Evolutionary conservation across 345 rosid genomes (phyloP).

Genomic region (Moringa oleifera): DNA sequence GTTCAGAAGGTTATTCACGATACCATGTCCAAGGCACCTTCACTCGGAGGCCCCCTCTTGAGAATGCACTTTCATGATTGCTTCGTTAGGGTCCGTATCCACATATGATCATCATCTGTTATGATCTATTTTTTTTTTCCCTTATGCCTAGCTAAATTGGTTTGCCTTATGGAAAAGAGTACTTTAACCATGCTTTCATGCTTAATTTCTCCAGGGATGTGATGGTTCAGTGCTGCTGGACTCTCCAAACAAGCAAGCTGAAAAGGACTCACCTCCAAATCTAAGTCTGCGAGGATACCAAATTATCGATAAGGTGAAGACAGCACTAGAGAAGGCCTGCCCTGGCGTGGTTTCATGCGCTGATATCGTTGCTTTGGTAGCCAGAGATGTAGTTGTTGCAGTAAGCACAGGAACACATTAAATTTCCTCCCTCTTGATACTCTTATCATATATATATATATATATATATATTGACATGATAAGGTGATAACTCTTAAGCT

Average conservation of each 20-base stretch:
- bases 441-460: too few species aligned
- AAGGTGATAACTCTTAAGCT: too few species aligned
- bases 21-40: conserved; percentile 33
- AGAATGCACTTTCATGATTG: conserved; percentile 87
- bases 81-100: conserved; percentile 49
- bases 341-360: conserved; percentile 81
- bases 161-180: too few species aligned
- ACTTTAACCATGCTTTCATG: background rate
- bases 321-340: conserved; percentile 57
- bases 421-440: too few species aligned
- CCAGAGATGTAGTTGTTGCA: conserved; percentile 47
- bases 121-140: background rate
- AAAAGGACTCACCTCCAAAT: conserved; percentile 50
- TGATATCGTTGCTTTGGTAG: conserved; percentile 59
- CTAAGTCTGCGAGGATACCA: conserved; percentile 51
- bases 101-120: background rate
- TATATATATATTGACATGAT: too few species aligned
- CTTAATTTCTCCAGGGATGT: conserved; percentile 50
- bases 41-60: conserved; percentile 53
- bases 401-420: too few species aligned
- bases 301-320: conserved; percentile 50
- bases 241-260: conserved; percentile 38
- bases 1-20: conserved; percentile 24
- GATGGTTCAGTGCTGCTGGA: conserved; percentile 73
- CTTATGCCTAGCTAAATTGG: too few species aligned